A percentile compares a stretch with the other conserved stretches of the same genome.
These are phyloP conservation scores for Panellus pusillus DNA, from an alignment of 768 basidiomycete genomes.

Conservation along the genomic window DNA sequence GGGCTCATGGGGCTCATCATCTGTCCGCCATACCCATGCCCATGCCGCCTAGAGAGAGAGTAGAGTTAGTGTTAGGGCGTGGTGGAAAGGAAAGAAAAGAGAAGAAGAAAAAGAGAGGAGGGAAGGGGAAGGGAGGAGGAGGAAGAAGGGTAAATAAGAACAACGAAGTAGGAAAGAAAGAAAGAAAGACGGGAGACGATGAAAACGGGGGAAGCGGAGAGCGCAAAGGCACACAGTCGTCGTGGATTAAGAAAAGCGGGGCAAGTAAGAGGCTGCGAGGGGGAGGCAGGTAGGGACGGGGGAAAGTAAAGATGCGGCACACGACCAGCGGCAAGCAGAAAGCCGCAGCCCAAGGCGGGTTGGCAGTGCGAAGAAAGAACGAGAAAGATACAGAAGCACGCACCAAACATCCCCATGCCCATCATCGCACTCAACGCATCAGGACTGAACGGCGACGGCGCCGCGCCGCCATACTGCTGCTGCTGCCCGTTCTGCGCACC, in stretches of 20 bases:
- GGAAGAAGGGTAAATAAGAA: no score
- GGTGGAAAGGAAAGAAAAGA: no score
- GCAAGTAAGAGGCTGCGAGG: no score
- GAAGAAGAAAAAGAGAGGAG: background rate
- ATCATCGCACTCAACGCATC: slow-evolving; percentile 52
- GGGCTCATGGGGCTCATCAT: background rate
- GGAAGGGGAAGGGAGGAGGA: background rate
- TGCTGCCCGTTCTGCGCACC: slow-evolving; percentile 2
- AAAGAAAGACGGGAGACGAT: background rate
- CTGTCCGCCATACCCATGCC: slow-evolving; percentile 18
- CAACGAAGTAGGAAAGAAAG: no score
- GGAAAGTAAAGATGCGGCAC: no score
- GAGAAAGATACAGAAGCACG: slow-evolving; percentile 16
- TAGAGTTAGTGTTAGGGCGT: background rate
- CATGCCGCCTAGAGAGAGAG: background rate
- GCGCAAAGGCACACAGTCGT: background rate
- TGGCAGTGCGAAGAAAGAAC: slow-evolving; percentile 42
- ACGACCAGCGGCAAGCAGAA: no score
- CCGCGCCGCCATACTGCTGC: slow-evolving; percentile 1
- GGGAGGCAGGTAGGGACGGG: background rate
- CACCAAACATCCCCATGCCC: slow-evolving; percentile 34
- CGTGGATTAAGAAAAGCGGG: no score
- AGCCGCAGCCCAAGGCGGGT: slow-evolving; percentile 42
- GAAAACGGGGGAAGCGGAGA: background rate
- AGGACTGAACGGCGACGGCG: slow-evolving; percentile 45